Base-by-base conservation (phyloP, 2,329 filamentous ascomycete species). In the Fusarium tricinctum region DNA sequence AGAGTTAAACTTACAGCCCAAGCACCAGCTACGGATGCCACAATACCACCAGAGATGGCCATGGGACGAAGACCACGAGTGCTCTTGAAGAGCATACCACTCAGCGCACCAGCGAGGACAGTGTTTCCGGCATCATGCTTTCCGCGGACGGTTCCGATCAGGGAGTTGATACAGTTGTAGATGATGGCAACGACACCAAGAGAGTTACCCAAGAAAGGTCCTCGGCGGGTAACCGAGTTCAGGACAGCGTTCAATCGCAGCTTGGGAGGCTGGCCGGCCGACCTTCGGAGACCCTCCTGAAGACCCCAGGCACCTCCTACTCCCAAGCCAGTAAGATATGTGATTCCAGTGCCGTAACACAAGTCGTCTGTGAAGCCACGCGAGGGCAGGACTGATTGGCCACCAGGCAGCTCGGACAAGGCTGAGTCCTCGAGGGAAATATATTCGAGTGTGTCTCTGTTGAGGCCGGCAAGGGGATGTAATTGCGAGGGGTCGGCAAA, bases 351-450 rank as follows among this genome's bases (percentile, higher is more conserved):
- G 76, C 97, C 96, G 80, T 99, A 99, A 83, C 96, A 98, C 63
- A 99, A 88, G 80, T 99, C 96, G 78, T 99, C 96, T 64, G 94
- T 97, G 89, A 97, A 99, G 78, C 96, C 96, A 79, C 96, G 91
- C 58, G 94, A 97, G 43, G 97, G 96, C 55, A 99, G 88, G 55
- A 94, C 91, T 43, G 95, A 97, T 78, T 92, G 92, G 62, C 90
- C 87, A 76, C 94, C 94, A 48, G 94, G 94, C 20, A 97, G 87
- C 75, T 97, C 90, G 66, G 93, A 94, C 60, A 97, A 89, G 28
- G 91, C 88, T 49, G 93, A 92, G 78, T 99, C 97, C 82, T 99
- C 96, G 76, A 99, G 90, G 26, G 91, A 91, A 70, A 99, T 88
- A 81, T 99, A 99, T 80, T 99, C 96, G 75, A 99, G 90, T 1